These are phyloP conservation scores for Exserohilum turcica DNA, from an alignment of 2,329 filamentous ascomycete species.

Conservation along the genomic window DNA sequence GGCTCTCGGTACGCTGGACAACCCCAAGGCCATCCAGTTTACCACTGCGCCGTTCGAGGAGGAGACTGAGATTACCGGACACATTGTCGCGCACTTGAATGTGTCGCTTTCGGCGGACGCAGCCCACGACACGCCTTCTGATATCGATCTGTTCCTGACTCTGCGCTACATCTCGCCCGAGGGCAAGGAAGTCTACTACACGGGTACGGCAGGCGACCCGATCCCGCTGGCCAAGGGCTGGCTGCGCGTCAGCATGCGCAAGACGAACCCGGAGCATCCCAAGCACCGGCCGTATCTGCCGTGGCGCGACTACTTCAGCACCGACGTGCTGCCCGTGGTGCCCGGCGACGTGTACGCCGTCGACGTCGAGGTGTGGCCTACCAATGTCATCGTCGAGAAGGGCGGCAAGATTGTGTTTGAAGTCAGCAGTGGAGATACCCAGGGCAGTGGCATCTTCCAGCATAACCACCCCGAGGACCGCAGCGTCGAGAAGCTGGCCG, in stretches of 20 bases:
- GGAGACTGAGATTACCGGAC: slow-evolving; percentile 73
- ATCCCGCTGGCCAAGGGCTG: slow-evolving; percentile 69
- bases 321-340: slow-evolving; percentile 58
- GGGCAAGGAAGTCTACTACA: slow-evolving; percentile 66
- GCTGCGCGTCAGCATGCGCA: slow-evolving; percentile 64
- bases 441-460: slow-evolving; percentile 63
- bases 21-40: slow-evolving; percentile 63
- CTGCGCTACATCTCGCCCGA: slow-evolving; percentile 62
- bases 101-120: slow-evolving; percentile 58
- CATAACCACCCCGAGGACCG: slow-evolving; percentile 59
- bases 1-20: slow-evolving; percentile 63
- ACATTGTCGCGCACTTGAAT: slow-evolving; percentile 67
- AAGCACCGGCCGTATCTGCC: slow-evolving; percentile 62
- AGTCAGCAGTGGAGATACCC: slow-evolving; percentile 60
- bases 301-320: slow-evolving; percentile 63
- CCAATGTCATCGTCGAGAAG: slow-evolving; percentile 61
- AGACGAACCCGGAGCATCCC: slow-evolving; percentile 57
- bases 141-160: slow-evolving; percentile 68
- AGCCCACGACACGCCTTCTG: slow-evolving; percentile 51
- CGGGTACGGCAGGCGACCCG: slow-evolving; percentile 67
- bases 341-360: slow-evolving; percentile 62
- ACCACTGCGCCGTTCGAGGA: slow-evolving; percentile 61
- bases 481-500: slow-evolving; percentile 51
- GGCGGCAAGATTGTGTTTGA: slow-evolving; percentile 63
- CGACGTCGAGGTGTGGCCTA: slow-evolving; percentile 69